Conservation (phyloP, 1,284 basidiomycete species). For the Trichosporon asahii region DNA sequence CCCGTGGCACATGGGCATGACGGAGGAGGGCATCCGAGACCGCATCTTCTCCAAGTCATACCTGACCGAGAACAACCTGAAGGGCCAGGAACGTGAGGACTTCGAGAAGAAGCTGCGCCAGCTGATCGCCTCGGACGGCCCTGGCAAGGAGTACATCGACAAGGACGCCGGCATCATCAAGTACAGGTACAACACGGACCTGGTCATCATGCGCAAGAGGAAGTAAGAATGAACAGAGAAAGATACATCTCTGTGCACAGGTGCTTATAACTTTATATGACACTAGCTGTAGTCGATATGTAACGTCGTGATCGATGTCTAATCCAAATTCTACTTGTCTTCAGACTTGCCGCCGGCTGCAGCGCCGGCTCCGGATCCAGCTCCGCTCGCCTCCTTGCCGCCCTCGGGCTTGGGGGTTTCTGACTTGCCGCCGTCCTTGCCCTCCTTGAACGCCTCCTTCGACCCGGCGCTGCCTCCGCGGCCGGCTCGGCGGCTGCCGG, state of each 20-base stretch:
- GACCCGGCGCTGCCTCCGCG: conserved; percentile 29
- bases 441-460: conserved; percentile 21
- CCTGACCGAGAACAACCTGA: conserved; percentile 40
- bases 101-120: conserved; percentile 30
- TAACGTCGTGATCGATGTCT: conserved; percentile 10
- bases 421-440: conserved; percentile 14
- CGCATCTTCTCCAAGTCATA: conserved; percentile 47
- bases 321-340: conserved; percentile 13
- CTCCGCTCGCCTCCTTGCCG: neutral
- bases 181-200: conserved; percentile 40
- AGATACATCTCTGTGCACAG: neutral
- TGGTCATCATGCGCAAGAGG: conserved; percentile 35
- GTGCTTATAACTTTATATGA: conserved; percentile 11
- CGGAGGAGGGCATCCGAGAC: conserved; percentile 39
- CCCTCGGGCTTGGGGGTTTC: conserved; percentile 14
- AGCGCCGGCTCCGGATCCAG: conserved; percentile 12
- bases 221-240: neutral
- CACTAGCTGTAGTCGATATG: conserved; percentile 8
- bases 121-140: conserved; percentile 24
- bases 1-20: conserved; percentile 33
- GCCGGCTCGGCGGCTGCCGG: conserved; percentile 54
- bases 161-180: conserved; percentile 41
- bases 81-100: conserved; percentile 29
- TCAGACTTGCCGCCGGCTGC: neutral
- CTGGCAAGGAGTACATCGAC: conserved; percentile 42